phyloP scores from a whole-genome alignment of 441 rosid species.

The Adansonia madagascariensis region DNA sequence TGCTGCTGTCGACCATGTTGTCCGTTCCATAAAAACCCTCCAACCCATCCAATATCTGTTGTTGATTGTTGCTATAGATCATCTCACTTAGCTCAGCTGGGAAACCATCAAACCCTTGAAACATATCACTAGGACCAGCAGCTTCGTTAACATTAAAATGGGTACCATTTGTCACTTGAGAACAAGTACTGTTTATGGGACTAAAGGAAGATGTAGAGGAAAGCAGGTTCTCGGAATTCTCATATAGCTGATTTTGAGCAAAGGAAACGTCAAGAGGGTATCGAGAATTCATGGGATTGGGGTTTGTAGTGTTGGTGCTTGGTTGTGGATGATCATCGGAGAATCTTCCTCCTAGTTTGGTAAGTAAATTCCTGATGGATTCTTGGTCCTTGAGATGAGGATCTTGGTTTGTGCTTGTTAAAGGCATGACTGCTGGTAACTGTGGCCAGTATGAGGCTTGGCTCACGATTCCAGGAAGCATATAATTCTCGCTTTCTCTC shows the following conservation, averaged over 20 bases:
- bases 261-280: constrained; percentile 33
- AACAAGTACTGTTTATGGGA: constrained; percentile 30
- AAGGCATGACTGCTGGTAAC: constrained; percentile 36
- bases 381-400: constrained; percentile 48
- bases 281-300: constrained; percentile 18
- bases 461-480: constrained; percentile 33
- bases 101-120: constrained; percentile 34
- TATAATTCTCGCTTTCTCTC: constrained; percentile 40
- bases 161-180: constrained; percentile 26
- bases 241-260: constrained; percentile 37
- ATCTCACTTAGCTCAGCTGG: constrained; percentile 32
- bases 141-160: constrained; percentile 24
- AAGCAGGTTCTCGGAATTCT: constrained; percentile 28
- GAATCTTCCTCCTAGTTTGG: constrained; percentile 53
- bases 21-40: constrained; percentile 40
- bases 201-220: constrained; percentile 39
- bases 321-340: constrained; percentile 37
- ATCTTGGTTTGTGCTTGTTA: constrained; percentile 25
- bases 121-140: constrained; percentile 17
- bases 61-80: constrained; percentile 25
- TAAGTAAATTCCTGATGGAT: constrained; percentile 40
- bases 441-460: constrained; percentile 51
- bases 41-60: constrained; percentile 18
- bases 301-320: constrained; percentile 12
- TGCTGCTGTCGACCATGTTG: constrained; percentile 34